These are phyloP conservation scores for Raffaelea deltoideospora DNA, from an alignment of 2,329 filamentous ascomycete genomes.

Conservation along the genomic window DNA sequence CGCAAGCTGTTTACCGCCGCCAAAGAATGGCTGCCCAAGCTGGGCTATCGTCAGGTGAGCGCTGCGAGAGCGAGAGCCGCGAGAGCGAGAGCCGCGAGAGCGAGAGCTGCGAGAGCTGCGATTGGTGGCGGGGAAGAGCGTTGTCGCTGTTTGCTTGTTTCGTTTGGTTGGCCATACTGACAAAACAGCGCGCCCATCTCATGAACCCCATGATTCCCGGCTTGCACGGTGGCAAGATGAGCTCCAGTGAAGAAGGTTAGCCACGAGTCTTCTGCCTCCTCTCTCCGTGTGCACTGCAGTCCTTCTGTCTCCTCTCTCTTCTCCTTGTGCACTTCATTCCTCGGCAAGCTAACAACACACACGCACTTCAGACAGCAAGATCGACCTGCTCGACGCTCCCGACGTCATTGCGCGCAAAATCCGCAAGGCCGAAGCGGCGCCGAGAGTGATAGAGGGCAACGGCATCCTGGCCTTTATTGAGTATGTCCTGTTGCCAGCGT, in stretches of 20 bases:
- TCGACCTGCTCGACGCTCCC: slow-evolving; percentile 73
- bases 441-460: slow-evolving; percentile 67
- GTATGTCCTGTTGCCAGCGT: slow-evolving; percentile 67
- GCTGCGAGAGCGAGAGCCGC: slow-evolving; percentile 5
- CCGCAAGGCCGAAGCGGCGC: slow-evolving; percentile 67
- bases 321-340: not conserved
- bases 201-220: slow-evolving; percentile 70
- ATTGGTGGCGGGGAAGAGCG: too few species aligned
- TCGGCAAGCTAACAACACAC: slow-evolving; percentile 1
- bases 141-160: too few species aligned
- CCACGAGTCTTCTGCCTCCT: too few species aligned
- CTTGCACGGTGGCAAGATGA: slow-evolving; percentile 76
- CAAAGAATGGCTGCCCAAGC: slow-evolving; percentile 67
- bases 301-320: not conserved
- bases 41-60: slow-evolving; percentile 63
- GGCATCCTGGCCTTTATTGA: slow-evolving; percentile 78
- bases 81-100: too few species aligned
- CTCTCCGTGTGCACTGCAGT: too few species aligned
- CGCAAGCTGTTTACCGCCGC: slow-evolving; percentile 80
- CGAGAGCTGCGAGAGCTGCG: too few species aligned
- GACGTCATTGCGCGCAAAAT: slow-evolving; percentile 70
- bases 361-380: slow-evolving; percentile 71
- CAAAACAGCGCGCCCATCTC: slow-evolving; percentile 33
- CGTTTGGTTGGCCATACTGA: slow-evolving; percentile 16
- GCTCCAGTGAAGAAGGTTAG: slow-evolving; percentile 50